These are phyloP conservation scores for Boletus tomentosulus DNA, from an alignment of 768 basidiomycete genomes.

Conservation along the genomic window DNA sequence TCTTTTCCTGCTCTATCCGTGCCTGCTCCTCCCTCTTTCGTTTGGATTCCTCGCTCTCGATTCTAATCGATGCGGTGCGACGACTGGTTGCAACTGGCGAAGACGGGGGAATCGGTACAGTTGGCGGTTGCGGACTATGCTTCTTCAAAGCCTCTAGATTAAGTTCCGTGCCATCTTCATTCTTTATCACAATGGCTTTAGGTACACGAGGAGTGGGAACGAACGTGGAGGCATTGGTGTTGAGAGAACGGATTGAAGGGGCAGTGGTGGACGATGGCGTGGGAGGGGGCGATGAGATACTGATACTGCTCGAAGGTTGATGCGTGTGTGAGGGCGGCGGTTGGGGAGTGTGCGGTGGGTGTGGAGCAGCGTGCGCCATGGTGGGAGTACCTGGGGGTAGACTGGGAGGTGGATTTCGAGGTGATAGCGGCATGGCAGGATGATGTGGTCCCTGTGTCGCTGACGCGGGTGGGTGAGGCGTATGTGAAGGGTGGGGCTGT, in stretches of 20 bases:
- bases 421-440: constrained; percentile 60
- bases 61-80: constrained; percentile 43
- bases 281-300: constrained; percentile 56
- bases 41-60: constrained; percentile 62
- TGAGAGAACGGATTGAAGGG: constrained; percentile 44
- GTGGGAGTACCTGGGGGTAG: constrained; percentile 71
- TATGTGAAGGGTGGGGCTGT: constrained; percentile 45
- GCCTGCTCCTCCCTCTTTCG: constrained; percentile 45
- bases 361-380: constrained; percentile 52
- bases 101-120: constrained; percentile 38
- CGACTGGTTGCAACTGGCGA: constrained; percentile 26
- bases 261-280: constrained; percentile 55
- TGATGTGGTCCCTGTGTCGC: constrained; percentile 43
- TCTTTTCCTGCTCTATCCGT: constrained; percentile 37
- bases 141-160: constrained; percentile 54
- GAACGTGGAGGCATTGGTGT: constrained; percentile 61
- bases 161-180: constrained; percentile 60
- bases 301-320: constrained; percentile 43
- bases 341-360: constrained; percentile 42
- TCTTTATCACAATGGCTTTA: constrained; percentile 55
- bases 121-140: constrained; percentile 38
- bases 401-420: constrained; percentile 51
- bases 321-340: constrained; percentile 41
- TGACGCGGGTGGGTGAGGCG: constrained; percentile 35
- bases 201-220: constrained; percentile 47